phyloP scores from a whole-genome alignment of 208 protist species.

The Trichomonas gallinae region DNA sequence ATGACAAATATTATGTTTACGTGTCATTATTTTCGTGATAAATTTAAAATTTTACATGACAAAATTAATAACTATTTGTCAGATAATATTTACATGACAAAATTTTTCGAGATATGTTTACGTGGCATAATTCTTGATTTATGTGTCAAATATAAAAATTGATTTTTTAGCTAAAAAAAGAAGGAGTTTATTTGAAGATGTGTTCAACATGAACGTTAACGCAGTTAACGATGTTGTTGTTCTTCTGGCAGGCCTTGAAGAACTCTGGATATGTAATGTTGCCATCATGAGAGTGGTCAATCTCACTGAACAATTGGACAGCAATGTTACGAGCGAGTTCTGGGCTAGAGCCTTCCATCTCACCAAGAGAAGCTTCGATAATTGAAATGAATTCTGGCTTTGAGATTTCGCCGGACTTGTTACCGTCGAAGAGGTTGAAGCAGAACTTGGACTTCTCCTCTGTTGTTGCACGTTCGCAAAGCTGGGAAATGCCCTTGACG shows the following conservation, averaged over 20 bases:
- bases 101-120: too few relatives aligned
- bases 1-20: too few relatives aligned
- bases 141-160: background rate
- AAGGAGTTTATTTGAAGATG: background rate
- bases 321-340: background rate
- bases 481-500: background rate
- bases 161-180: background rate
- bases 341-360: background rate
- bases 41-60: too few relatives aligned
- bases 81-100: too few relatives aligned
- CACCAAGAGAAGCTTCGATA: background rate
- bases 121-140: too few relatives aligned
- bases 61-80: too few relatives aligned
- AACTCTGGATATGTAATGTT: background rate
- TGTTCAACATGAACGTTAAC: background rate
- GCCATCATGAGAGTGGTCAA: background rate
- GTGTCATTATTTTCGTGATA: too few relatives aligned
- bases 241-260: background rate
- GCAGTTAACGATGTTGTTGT: background rate
- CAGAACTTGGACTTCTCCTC: background rate
- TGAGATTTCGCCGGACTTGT: background rate
- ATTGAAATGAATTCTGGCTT: background rate
- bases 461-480: background rate
- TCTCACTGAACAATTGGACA: background rate
- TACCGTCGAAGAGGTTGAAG: background rate